These are phyloP conservation scores for Pythium rishiriense DNA, from an alignment of 352 stramenopile genomes.

Conservation along the genomic window DNA sequence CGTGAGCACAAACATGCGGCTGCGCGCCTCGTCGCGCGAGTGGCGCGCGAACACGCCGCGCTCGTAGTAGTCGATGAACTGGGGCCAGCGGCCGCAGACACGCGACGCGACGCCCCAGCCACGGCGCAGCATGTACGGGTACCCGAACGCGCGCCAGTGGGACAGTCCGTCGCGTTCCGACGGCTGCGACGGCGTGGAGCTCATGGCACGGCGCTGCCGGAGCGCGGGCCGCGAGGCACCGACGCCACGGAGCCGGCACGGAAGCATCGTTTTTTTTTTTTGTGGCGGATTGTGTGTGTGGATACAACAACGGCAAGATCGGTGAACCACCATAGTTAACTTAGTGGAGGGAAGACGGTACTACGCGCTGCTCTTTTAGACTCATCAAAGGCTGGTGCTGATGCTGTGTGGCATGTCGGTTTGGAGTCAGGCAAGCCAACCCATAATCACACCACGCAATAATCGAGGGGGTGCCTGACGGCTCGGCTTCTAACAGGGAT, in stretches of 20 bases:
- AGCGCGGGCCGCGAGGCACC: not conserved
- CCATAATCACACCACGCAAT: no score
- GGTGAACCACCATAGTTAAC: no score
- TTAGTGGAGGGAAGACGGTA: no score
- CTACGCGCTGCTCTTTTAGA: no score
- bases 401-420: no score
- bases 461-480: not conserved
- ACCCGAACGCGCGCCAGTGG: conserved; percentile 15
- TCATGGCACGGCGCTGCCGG: not conserved
- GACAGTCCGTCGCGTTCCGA: not conserved
- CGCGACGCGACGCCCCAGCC: conserved; percentile 25
- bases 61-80: conserved; percentile 36
- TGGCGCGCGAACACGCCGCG: conserved; percentile 35
- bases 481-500: not conserved
- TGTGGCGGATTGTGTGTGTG: no score
- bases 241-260: no score
- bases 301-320: no score
- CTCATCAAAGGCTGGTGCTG: no score
- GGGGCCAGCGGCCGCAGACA: conserved; percentile 19
- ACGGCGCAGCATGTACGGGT: conserved; percentile 21
- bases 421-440: no score
- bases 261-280: no score
- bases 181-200: not conserved
- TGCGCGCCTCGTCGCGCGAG: conserved; percentile 36
- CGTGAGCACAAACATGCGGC: conserved; percentile 55